Conservation (phyloP, 1,139 yeast species). For the Torulaspora globosa region DNA sequence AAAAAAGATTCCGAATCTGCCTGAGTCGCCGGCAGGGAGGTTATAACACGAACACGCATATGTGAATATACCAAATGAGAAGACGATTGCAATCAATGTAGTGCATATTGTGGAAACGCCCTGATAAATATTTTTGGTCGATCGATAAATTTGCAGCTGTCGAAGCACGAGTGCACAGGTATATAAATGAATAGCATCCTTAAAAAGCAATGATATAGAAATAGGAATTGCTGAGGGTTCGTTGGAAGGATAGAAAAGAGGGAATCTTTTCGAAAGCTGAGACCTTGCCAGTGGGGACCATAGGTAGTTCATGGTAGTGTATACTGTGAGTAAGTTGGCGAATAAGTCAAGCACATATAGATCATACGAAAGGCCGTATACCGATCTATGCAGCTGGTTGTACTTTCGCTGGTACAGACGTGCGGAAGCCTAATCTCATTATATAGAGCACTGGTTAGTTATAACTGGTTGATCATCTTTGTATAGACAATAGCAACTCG, state of each 20-base stretch:
- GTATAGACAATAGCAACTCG: background rate
- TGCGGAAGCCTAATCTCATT: conserved; percentile 18
- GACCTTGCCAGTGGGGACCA: conserved; percentile 21
- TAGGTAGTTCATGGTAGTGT: conserved; percentile 26
- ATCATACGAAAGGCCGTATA: conserved; percentile 37
- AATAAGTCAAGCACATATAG: conserved; percentile 22
- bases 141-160: conserved; percentile 24
- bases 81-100: conserved; percentile 5
- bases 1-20: conserved; percentile 33
- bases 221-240: conserved; percentile 19
- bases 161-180: conserved; percentile 16
- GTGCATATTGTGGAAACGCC: conserved; percentile 26
- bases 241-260: conserved; percentile 25
- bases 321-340: conserved; percentile 20
- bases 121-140: conserved; percentile 31
- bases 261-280: conserved; percentile 29
- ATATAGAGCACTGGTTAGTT: background rate
- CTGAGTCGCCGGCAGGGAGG: conserved; percentile 24
- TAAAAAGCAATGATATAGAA: conserved; percentile 18
- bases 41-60: conserved; percentile 22
- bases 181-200: conserved; percentile 15
- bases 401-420: conserved; percentile 27
- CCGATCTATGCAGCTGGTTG: conserved; percentile 31
- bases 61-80: conserved; percentile 22
- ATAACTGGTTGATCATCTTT: background rate